Percentiles rank a stretch among this genome's conserved stretches.
phyloP scores from a whole-genome alignment of 495 filamentous ascomycete species.

The Jackrogersella minutella region DNA sequence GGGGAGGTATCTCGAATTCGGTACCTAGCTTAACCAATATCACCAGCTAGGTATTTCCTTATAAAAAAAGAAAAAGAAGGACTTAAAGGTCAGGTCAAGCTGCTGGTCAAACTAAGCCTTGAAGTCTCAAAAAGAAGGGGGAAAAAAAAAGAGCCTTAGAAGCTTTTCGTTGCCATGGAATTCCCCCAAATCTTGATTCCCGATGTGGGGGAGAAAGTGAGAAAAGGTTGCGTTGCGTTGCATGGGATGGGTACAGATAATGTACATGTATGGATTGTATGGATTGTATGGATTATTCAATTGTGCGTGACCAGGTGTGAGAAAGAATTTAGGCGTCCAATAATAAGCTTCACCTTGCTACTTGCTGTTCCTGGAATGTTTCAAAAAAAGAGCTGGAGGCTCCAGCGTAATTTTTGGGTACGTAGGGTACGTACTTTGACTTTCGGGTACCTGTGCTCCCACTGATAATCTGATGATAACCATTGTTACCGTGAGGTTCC shows the following conservation, averaged over 20 bases:
- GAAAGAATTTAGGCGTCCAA: conserved; percentile 41
- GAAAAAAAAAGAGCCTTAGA: too few relatives aligned
- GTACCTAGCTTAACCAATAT: neutral
- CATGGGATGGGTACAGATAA: too few relatives aligned
- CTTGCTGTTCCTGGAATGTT: conserved; percentile 40
- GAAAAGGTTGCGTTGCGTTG: conserved; percentile 13
- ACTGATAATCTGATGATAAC: conserved; percentile 10
- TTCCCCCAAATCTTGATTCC: conserved; percentile 28
- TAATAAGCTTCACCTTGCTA: conserved; percentile 21
- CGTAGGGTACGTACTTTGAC: neutral
- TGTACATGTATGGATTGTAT: too few relatives aligned
- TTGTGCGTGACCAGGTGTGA: neutral
- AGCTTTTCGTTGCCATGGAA: conserved; percentile 15
- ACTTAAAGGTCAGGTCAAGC: conserved; percentile 27
- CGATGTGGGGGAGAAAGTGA: conserved; percentile 24
- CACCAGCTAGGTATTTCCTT: too few relatives aligned
- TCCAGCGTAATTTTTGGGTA: conserved; percentile 18
- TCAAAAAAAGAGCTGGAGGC: too few relatives aligned
- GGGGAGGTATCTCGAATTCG: neutral
- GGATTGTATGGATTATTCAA: neutral
- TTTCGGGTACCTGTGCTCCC: neutral
- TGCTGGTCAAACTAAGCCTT: neutral
- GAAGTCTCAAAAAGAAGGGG: conserved; percentile 9
- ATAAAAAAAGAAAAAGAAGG: conserved; percentile 16
- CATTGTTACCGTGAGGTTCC: conserved; percentile 23